Evolutionary conservation across 2,329 filamentous ascomycete genomes (phyloP).

Genomic region (Colletotrichum liriopes): DNA sequence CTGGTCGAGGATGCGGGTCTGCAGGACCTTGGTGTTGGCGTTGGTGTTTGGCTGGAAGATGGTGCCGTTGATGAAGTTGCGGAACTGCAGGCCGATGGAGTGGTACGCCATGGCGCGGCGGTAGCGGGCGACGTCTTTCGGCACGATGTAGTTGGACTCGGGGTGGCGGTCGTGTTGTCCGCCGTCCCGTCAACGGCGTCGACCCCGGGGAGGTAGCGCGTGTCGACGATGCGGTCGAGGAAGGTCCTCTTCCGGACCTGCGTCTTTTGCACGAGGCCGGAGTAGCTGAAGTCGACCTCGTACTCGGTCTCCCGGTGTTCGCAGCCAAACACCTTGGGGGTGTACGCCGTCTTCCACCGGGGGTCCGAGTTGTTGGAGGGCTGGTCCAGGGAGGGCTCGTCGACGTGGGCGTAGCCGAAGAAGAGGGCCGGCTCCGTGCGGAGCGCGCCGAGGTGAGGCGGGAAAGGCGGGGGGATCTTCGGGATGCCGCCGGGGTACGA

Average conservation of each 20-base stretch:
- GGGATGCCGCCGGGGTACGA: conserved; percentile 49
- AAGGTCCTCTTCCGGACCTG: conserved; percentile 45
- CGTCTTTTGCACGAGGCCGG: conserved; percentile 47
- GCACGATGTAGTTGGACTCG: conserved; percentile 48
- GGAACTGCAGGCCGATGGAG: conserved; percentile 50
- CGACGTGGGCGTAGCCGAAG: conserved; percentile 52
- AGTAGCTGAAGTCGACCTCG: conserved; percentile 49
- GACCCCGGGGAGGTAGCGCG: conserved; percentile 45
- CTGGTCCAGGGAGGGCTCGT: conserved; percentile 43
- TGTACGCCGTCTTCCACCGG: conserved; percentile 49
- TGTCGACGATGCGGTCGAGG: conserved; percentile 50
- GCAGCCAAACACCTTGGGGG: conserved; percentile 53
- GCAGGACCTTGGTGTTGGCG: conserved; percentile 52
- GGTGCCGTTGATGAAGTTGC: conserved; percentile 51
- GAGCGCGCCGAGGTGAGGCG: conserved; percentile 51
- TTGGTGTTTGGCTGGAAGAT: conserved; percentile 47
- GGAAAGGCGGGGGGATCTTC: conserved; percentile 44
- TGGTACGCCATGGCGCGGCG: conserved; percentile 52
- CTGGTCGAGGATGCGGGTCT: conserved; percentile 58
- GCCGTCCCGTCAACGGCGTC: conserved; percentile 51
- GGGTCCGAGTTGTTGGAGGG: conserved; percentile 44
- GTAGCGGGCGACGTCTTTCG: conserved; percentile 46
- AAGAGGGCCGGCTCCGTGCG: conserved; percentile 54
- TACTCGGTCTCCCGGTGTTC: conserved; percentile 55
- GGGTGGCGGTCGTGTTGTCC: conserved; percentile 51